Base-by-base conservation (phyloP, 1,139 yeast species). In the Fermentozyma sake region DNA sequence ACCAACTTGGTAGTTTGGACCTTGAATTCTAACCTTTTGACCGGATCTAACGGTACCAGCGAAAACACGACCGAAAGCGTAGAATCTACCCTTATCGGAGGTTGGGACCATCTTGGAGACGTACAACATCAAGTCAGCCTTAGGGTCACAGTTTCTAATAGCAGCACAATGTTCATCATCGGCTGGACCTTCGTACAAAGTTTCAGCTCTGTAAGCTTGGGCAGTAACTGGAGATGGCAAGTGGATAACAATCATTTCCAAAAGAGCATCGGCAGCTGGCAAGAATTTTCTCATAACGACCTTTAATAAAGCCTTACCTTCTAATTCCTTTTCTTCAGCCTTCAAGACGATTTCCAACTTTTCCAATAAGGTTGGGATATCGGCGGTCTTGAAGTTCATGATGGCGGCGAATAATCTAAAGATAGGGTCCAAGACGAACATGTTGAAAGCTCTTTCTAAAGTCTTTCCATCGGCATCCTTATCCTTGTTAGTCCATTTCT, bases 51-150 rank as follows among this genome's bases (percentile, higher is more conserved):
- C 96, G 60, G 97, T 91, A 87, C 98, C 98, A 55, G 97, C 84
- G 77, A 91, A 91, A 68, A 91, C 97, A 80, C 98, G 93, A 72
- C 98, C 98, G 76, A 91, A 91, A 63, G 98, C 98, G 82, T 87
- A 91, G 95, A 91, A 91, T 79, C 98, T 89, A 81, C 98, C 98
- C 80, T 89, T 91, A 72, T 91, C 98, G 55, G 97, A 89, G 63
- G 98, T 91, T 71, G 98, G 98, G 55, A 91, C 97, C 98, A 91
- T 91, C 95, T 91, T 91, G 73, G 98, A 91, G 62, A 91, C 91
- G 87, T 91, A 91, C 68, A 91, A 79, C 98, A 91, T 91, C 65
- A 91, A 84, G 64, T 91, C 97, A 55, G 94, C 95, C 61, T 72
- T 83, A 62, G 98, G 96, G 76, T 91, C 97, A 83, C 98, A 91